These are phyloP conservation scores for Poa annua DNA, from an alignment of 176 grass and related monocot species.

Conservation along the genomic window DNA sequence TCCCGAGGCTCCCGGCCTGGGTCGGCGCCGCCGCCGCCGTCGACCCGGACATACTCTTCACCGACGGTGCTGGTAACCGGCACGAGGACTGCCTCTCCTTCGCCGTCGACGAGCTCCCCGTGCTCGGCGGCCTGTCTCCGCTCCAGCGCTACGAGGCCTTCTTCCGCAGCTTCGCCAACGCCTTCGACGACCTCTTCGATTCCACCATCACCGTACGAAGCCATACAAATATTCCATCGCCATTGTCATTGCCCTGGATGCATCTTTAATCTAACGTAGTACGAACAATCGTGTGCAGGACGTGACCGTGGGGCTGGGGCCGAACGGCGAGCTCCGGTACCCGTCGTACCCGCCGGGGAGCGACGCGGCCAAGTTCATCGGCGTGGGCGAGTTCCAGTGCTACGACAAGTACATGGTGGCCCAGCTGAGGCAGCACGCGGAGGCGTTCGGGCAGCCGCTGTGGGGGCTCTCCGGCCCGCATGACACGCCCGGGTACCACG, in stretches of 20 bases:
- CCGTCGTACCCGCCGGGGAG: conserved; percentile 70
- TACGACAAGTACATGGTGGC: conserved; percentile 87
- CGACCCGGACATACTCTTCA: conserved; percentile 81
- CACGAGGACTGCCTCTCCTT: conserved; percentile 76
- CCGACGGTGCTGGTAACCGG: conserved; percentile 38
- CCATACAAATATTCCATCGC: neutral
- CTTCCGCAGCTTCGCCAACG: conserved; percentile 61
- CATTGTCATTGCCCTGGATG: neutral
- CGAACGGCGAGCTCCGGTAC: conserved; percentile 86
- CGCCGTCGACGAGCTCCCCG: conserved; percentile 77
- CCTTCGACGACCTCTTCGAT: conserved; percentile 65
- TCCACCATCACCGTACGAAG: conserved; percentile 67
- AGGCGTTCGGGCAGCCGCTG: conserved; percentile 45
- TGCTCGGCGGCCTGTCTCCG: conserved; percentile 65
- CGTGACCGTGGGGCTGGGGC: conserved; percentile 73
- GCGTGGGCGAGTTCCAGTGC: conserved; percentile 88
- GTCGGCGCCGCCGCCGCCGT: conserved; percentile 45
- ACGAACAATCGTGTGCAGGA: conserved; percentile 40
- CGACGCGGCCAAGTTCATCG: conserved; percentile 49
- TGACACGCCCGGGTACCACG: conserved; percentile 63
- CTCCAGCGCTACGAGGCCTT: conserved; percentile 75
- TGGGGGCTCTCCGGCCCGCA: conserved; percentile 77
- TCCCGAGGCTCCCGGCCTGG: conserved; percentile 52
- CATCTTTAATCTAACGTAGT: neutral
- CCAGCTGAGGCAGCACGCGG: conserved; percentile 47